Evolutionary conservation across 208 protist genomes (phyloP), one percentile per base, ranked within the genome.

Genomic region (Herpetomonas tarakana): DNA sequence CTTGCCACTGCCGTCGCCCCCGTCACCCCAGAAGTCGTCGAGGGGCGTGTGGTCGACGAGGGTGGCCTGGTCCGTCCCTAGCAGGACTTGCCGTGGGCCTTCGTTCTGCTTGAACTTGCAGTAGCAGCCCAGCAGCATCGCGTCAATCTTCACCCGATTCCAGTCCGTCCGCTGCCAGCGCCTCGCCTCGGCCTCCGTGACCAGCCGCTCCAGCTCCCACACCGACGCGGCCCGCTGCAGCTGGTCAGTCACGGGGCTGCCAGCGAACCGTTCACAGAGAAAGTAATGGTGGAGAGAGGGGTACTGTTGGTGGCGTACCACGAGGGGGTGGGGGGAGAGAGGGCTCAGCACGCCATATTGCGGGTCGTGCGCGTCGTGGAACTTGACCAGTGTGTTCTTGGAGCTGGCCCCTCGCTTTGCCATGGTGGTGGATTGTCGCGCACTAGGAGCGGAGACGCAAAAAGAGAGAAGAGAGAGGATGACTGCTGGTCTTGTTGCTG

Each of bases 61-160:
- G 57, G 85, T 52, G 30, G 73, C 64, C 29, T 76, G 56, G 26
- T 82, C 77, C 26, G 88, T 94, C 27, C 65, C 59, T 30, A 94
- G 58, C 45, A 94, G 68, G 31, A 88, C 58, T 9, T 58, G 45
- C 14, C 81, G 79, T 0, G 77, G 69, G 3, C 62, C 68, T 3
- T 88, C 74, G 66, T 94, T 94, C 59, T 94, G 85, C 65, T 91
- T 91, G 44, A 94, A 92, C 71, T 94, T 94, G 65, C 87, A 81
- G 74, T 94, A 94, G 39, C 83, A 82, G 51, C 84, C 84, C n/a
- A 92, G 69, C 26, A 92, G 76, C 85, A 92, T 92, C 24, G 88
- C 80, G 55, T 92, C 88, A 1, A 91, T 77, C 67, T 94, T 94
- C 49, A 84, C 71, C 7, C 78, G 72, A 59, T 88, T 82, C 88